These are phyloP conservation scores for Effrenium voratum DNA, from an alignment of 73 alveolate species.

Conservation along the genomic window DNA sequence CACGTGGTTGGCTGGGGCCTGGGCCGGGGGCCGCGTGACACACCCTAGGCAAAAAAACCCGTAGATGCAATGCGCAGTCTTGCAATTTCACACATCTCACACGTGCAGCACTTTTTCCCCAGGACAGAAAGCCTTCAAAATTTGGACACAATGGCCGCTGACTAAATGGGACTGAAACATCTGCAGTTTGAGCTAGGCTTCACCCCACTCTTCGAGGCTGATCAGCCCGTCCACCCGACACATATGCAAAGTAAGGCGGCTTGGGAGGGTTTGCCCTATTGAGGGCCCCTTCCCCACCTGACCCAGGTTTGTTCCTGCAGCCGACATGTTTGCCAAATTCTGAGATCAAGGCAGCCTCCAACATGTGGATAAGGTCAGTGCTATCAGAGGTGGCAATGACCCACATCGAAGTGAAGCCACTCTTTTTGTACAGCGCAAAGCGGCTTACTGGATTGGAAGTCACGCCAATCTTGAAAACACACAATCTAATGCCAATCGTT, in stretches of 20 bases:
- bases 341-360: constrained; percentile 21
- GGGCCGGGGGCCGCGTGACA: neutral
- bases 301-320: neutral
- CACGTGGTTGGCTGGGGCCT: constrained; percentile 43
- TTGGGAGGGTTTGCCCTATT: neutral
- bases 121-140: neutral
- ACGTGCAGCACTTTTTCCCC: neutral
- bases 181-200: neutral
- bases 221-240: constrained; percentile 34
- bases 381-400: neutral
- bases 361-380: neutral
- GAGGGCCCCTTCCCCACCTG: constrained; percentile 41
- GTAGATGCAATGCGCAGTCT: too few species aligned
- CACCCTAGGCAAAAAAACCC: neutral
- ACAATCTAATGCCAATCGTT: neutral
- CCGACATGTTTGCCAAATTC: neutral
- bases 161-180: neutral
- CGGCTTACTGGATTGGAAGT: neutral
- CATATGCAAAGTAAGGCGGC: constrained; percentile 11
- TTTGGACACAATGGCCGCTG: neutral
- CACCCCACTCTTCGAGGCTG: constrained; percentile 8
- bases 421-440: neutral
- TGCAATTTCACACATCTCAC: too few species aligned
- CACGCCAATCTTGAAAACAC: constrained; percentile 20
- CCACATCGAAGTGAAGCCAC: constrained; percentile 26